Percentiles rank a stretch among this genome's conserved stretches.
These are phyloP conservation scores for Pelargonium fulgidum DNA, from an alignment of 441 rosid species.

Conservation along the genomic window DNA sequence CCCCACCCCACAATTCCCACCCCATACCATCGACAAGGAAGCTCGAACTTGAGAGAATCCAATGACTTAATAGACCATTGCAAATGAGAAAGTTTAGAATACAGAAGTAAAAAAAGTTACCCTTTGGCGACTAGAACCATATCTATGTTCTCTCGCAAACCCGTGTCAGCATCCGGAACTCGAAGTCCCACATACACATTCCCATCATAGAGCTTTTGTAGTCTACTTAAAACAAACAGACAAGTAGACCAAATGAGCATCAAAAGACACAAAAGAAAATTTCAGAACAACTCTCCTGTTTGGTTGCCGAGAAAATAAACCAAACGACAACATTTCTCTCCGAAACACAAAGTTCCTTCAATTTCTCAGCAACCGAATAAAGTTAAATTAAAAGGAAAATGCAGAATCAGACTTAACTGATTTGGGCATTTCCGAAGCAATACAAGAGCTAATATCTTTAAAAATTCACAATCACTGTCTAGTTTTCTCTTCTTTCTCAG, in stretches of 20 bases:
- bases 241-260: background rate
- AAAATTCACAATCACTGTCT: background rate
- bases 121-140: slow-evolving; percentile 61
- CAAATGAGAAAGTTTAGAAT: background rate
- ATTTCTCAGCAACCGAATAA: too few species aligned
- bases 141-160: slow-evolving; percentile 64
- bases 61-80: too few species aligned
- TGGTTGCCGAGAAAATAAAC: too few species aligned
- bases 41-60: too few species aligned
- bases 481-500: background rate
- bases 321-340: too few species aligned
- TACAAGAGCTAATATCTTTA: background rate
- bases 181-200: slow-evolving; percentile 78
- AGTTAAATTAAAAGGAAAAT: too few species aligned
- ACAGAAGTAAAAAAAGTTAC: slow-evolving; percentile 32
- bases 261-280: background rate
- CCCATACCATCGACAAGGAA: too few species aligned
- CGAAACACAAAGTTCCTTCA: too few species aligned
- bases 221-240: slow-evolving; percentile 27
- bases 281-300: background rate
- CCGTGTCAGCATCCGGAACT: slow-evolving; percentile 79
- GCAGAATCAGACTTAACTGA: too few species aligned
- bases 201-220: slow-evolving; percentile 79
- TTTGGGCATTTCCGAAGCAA: too few species aligned
- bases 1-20: too few species aligned